A percentile compares a stretch with the other conserved stretches of the same genome.
These are phyloP conservation scores for Micractinium conductrix DNA, from an alignment of 139 green algal genomes.

Conservation along the genomic window DNA sequence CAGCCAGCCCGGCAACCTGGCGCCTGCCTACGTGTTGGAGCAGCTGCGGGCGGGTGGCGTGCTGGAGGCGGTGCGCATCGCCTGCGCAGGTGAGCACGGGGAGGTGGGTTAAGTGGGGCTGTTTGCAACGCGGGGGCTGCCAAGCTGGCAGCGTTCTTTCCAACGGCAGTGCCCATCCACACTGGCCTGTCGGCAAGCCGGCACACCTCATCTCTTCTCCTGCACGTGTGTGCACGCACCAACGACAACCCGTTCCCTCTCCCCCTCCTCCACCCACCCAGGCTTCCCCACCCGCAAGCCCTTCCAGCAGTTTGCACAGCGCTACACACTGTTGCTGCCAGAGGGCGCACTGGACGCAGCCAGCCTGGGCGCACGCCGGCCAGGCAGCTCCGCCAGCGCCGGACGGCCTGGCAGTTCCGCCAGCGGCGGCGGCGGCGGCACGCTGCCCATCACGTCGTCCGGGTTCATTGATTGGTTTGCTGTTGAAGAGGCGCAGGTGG, in stretches of 20 bases:
- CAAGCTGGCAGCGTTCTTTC: too few relatives aligned
- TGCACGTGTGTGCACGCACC: too few relatives aligned
- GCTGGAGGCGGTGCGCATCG: slow-evolving; percentile 95
- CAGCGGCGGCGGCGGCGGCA: neutral
- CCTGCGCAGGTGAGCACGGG: slow-evolving; percentile 62
- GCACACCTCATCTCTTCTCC: too few relatives aligned
- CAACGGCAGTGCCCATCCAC: too few relatives aligned
- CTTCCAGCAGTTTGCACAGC: slow-evolving; percentile 61
- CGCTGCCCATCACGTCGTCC: slow-evolving; percentile 4
- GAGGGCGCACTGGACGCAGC: neutral
- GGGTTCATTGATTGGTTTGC: slow-evolving; percentile 45
- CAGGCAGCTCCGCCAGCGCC: neutral
- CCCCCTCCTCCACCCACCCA: neutral
- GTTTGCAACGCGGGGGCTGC: too few relatives aligned
- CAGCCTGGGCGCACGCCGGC: neutral
- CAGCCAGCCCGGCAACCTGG: slow-evolving; percentile 71
- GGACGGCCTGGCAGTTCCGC: slow-evolving; percentile 7
- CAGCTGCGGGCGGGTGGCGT: slow-evolving; percentile 97
- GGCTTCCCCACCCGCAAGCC: slow-evolving; percentile 91
- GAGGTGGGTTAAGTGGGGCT: too few relatives aligned
- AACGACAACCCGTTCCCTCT: too few relatives aligned
- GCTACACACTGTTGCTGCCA: slow-evolving; percentile 52
- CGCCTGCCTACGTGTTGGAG: slow-evolving; percentile 84
- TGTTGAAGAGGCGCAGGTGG: slow-evolving; percentile 8
- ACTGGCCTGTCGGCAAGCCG: too few relatives aligned